phyloP scores from a whole-genome alignment of 2,329 filamentous ascomycete species.

The Fusarium floridanum region DNA sequence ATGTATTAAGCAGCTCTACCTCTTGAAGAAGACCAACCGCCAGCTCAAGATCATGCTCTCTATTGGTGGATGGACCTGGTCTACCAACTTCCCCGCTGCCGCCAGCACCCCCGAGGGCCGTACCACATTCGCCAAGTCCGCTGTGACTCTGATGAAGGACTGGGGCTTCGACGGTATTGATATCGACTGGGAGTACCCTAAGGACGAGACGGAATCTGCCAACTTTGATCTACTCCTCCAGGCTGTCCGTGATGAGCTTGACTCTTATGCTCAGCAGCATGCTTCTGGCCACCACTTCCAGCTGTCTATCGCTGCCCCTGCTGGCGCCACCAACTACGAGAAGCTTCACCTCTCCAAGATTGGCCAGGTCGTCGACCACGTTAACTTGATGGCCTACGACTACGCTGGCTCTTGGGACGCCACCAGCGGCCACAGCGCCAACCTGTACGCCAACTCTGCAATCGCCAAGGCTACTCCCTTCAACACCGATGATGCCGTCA shows the following conservation, averaged over 20 bases:
- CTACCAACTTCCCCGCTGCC: constrained; percentile 29
- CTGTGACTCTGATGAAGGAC: constrained; percentile 33
- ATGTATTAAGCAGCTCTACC: constrained; percentile 34
- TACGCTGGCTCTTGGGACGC: constrained; percentile 44
- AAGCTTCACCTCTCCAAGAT: constrained; percentile 26
- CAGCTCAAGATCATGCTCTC: constrained; percentile 36
- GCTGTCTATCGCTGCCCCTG: constrained; percentile 31
- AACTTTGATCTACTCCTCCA: constrained; percentile 33
- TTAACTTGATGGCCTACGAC: constrained; percentile 38
- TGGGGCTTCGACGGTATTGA: constrained; percentile 38
- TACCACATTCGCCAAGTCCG: constrained; percentile 27
- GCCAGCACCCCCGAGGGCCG: constrained; percentile 26
- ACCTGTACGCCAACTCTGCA: constrained; percentile 55
- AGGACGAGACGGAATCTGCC: constrained; percentile 18
- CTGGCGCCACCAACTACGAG: constrained; percentile 22
- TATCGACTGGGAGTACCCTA: constrained; percentile 35
- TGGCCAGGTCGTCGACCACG: constrained; percentile 21
- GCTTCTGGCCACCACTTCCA: constrained; percentile 20
- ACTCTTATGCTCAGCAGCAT: constrained; percentile 15
- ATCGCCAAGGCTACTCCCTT: constrained; percentile 7
- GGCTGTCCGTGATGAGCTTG: constrained; percentile 28
- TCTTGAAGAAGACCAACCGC: constrained; percentile 31
- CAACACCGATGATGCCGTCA: constrained; percentile 26
- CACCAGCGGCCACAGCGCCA: constrained; percentile 39
- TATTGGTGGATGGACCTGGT: constrained; percentile 35